phyloP scores from a whole-genome alignment of 768 basidiomycete species.

The Pulveroboletus frians region DNA sequence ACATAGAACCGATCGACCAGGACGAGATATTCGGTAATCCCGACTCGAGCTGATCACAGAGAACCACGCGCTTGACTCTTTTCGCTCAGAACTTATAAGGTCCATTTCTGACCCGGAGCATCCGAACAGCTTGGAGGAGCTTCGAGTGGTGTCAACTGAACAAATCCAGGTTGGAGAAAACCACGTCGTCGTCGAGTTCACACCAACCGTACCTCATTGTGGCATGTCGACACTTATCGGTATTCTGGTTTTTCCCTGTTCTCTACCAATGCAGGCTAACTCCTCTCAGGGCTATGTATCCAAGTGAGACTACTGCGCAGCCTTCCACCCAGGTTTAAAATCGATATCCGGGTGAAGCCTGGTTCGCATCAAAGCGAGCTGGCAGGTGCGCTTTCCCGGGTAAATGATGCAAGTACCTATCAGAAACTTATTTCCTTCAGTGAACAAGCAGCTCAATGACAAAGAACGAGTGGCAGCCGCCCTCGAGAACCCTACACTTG shows the following conservation, averaged over 20 bases:
- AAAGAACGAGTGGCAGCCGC: slow-evolving; percentile 98
- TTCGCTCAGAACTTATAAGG: slow-evolving; percentile 71
- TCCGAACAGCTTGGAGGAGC: slow-evolving; percentile 87
- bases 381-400: slow-evolving; percentile 51
- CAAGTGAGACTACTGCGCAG: slow-evolving; percentile 86
- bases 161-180: slow-evolving; percentile 69
- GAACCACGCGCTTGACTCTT: not conserved
- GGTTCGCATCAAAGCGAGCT: slow-evolving; percentile 96
- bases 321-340: slow-evolving; percentile 88
- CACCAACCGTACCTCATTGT: slow-evolving; percentile 96
- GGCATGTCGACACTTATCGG: slow-evolving; percentile 97
- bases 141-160: slow-evolving; percentile 88
- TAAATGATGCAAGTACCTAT: not conserved
- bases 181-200: slow-evolving; percentile 82
- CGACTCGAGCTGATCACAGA: not conserved
- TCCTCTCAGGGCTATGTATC: slow-evolving; percentile 70
- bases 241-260: slow-evolving; percentile 22
- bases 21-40: slow-evolving; percentile 86
- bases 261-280: not conserved
- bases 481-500: slow-evolving; percentile 81
- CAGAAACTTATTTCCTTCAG: slow-evolving; percentile 35
- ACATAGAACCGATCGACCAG: slow-evolving; percentile 72
- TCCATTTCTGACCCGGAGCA: slow-evolving; percentile 95
- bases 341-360: slow-evolving; percentile 88
- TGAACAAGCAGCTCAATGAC: slow-evolving; percentile 98